phyloP scores from a whole-genome alignment of 345 rosid genomes.

The Gossypium stocksii region DNA sequence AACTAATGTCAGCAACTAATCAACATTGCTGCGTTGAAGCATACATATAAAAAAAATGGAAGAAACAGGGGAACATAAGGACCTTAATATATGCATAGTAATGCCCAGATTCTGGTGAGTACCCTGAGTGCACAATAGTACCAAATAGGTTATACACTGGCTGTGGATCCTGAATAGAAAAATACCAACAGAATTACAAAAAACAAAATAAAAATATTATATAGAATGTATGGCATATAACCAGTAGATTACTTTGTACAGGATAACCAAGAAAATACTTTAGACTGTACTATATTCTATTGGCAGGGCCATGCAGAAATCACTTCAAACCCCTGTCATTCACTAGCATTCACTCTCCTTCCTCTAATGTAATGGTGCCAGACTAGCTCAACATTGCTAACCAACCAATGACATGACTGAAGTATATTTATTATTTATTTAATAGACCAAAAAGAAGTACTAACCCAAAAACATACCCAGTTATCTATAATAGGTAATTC shows the following conservation, averaged over 20 bases:
- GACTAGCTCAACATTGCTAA: constrained; percentile 6
- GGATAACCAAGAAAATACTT: neutral
- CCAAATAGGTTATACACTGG: constrained; percentile 93
- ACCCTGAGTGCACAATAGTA: constrained; percentile 91
- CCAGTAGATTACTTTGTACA: neutral
- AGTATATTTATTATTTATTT: neutral
- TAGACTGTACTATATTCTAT: neutral
- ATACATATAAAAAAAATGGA: neutral
- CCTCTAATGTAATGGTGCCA: neutral
- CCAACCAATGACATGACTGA: neutral
- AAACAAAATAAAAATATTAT: neutral
- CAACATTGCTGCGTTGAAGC: constrained; percentile 2
- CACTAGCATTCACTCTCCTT: neutral
- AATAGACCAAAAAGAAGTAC: neutral
- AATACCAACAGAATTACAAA: constrained; percentile 5
- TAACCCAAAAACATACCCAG: neutral
- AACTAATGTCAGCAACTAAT: constrained; percentile 21
- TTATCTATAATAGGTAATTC: neutral
- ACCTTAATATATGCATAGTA: constrained; percentile 98
- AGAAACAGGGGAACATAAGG: constrained; percentile 1
- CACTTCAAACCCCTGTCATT: neutral
- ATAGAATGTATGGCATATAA: neutral
- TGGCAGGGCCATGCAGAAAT: neutral
- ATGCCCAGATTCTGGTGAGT: constrained; percentile 90
- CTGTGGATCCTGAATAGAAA: constrained; percentile 59